Evolutionary conservation across 306 rosid genomes (phyloP).

Genomic region (Inga laurina): DNA sequence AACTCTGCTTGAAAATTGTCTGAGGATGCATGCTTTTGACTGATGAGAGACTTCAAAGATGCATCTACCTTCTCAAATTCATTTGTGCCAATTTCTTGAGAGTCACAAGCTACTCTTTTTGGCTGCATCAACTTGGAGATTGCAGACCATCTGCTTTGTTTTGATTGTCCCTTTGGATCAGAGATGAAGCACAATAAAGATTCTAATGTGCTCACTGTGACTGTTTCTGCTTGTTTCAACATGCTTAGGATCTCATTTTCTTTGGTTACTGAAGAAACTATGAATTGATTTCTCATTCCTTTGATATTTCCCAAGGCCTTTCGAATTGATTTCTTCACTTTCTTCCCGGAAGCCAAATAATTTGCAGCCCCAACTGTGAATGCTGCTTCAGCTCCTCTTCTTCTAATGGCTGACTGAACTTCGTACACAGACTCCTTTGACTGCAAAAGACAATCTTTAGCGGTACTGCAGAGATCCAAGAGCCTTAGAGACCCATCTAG

Average conservation of each 20-base stretch:
- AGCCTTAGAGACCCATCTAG: constrained; percentile 33
- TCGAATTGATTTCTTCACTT: constrained; percentile 7
- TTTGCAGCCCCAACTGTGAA: constrained; percentile 7
- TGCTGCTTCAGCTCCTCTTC: not conserved
- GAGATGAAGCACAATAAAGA: constrained; percentile 28
- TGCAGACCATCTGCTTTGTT: constrained; percentile 20
- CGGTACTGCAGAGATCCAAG: constrained; percentile 19
- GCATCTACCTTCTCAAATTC: constrained; percentile 36
- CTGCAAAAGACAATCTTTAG: constrained; percentile 30
- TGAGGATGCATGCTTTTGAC: constrained; percentile 3
- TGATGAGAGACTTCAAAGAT: constrained; percentile 24
- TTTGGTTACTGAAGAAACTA: constrained; percentile 7
- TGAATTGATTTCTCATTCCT: constrained; percentile 27
- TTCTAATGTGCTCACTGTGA: constrained; percentile 26
- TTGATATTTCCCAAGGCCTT: constrained; percentile 26
- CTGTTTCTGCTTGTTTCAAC: constrained; percentile 34
- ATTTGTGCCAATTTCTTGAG: constrained; percentile 3
- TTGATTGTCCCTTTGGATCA: constrained; percentile 21
- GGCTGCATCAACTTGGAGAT: constrained; percentile 35
- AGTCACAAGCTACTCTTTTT: constrained; percentile 27
- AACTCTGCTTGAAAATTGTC: constrained; percentile 21
- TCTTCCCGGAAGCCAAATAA: constrained; percentile 28
- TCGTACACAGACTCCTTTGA: constrained; percentile 18
- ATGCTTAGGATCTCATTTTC: constrained; percentile 7
- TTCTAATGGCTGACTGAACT: constrained; percentile 22